Evolutionary conservation across 225 moss, liverwort and hornwort species (phyloP).

Genomic region (Takakia lepidozioides): DNA sequence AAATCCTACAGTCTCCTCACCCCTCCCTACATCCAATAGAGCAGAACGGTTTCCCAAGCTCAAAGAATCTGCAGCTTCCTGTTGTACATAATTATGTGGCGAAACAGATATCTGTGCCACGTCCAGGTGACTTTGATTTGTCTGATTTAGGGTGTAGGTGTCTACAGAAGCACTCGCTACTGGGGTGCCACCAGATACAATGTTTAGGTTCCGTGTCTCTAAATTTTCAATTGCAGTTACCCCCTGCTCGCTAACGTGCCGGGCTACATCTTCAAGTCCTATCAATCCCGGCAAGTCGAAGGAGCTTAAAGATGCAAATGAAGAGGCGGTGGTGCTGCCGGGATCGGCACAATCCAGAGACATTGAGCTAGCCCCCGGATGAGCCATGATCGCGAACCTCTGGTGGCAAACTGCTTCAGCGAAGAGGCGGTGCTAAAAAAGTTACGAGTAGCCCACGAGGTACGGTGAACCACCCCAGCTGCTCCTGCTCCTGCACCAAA

Average conservation of each 20-base stretch:
- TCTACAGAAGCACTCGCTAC: slow-evolving; percentile 12
- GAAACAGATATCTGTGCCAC: not conserved
- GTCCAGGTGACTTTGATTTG: slow-evolving; percentile 3
- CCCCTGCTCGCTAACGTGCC: slow-evolving; percentile 8
- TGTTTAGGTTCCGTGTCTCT: slow-evolving; percentile 8
- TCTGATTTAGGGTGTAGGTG: too few relatives aligned
- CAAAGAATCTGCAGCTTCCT: too few relatives aligned
- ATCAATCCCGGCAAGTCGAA: slow-evolving; percentile 18
- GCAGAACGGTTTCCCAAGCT: too few relatives aligned
- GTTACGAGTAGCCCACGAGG: slow-evolving; percentile 20
- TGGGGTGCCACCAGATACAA: slow-evolving; percentile 9
- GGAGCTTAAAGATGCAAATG: slow-evolving; percentile 17
- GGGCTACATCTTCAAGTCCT: slow-evolving; percentile 23
- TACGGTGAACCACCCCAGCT: slow-evolving; percentile 19
- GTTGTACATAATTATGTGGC: too few relatives aligned
- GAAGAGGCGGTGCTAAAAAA: slow-evolving; percentile 20
- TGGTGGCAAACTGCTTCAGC: slow-evolving; percentile 14
- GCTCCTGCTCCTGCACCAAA: slow-evolving; percentile 20
- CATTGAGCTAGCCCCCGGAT: slow-evolving; percentile 12
- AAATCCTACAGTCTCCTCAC: too few relatives aligned
- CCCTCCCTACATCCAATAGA: too few relatives aligned
- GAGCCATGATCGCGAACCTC: slow-evolving; percentile 16
- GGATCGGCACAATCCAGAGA: slow-evolving; percentile 18
- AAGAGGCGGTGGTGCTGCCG: slow-evolving; percentile 23
- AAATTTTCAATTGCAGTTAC: too few relatives aligned